Evolutionary conservation across 228 moss, liverwort and hornwort genomes (phyloP).

Genomic region (Sphagnum fallax): DNA sequence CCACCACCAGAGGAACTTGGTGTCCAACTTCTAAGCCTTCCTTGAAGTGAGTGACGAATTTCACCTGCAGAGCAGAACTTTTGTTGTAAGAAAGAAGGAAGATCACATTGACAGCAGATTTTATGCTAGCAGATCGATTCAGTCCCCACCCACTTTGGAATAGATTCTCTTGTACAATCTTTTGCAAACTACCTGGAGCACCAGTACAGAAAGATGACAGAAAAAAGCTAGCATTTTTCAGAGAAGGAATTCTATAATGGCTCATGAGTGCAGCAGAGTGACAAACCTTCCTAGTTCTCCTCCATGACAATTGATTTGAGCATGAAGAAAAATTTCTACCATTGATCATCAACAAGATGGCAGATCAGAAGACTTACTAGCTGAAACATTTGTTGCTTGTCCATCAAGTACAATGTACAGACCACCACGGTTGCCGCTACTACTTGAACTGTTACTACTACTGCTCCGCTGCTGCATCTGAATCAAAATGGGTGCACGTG

Average conservation of each 20-base stretch:
- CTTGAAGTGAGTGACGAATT: conserved; percentile 87
- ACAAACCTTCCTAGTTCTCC: no score
- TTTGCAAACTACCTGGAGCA: no score
- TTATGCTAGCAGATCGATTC: neutral
- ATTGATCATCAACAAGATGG: no score
- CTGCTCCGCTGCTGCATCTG: conserved; percentile 69
- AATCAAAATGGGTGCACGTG: conserved; percentile 84
- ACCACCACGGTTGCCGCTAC: conserved; percentile 22
- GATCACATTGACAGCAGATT: neutral
- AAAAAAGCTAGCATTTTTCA: no score
- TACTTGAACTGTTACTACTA: conserved; percentile 9
- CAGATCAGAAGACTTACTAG: conserved; percentile 50
- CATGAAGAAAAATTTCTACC: no score
- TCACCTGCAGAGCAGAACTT: conserved; percentile 50
- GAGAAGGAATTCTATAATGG: no score
- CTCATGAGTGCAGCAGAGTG: no score
- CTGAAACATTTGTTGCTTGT: conserved; percentile 59
- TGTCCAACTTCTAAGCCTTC: conserved; percentile 63
- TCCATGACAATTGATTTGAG: no score
- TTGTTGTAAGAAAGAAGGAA: neutral
- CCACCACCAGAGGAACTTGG: conserved; percentile 38
- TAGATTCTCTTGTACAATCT: no score
- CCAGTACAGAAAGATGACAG: neutral
- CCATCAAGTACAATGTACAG: conserved; percentile 79
- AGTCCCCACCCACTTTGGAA: neutral